Evolutionary conservation across 2,329 filamentous ascomycete genomes (phyloP).

Genomic region (Ampelomyces quisqualis): DNA sequence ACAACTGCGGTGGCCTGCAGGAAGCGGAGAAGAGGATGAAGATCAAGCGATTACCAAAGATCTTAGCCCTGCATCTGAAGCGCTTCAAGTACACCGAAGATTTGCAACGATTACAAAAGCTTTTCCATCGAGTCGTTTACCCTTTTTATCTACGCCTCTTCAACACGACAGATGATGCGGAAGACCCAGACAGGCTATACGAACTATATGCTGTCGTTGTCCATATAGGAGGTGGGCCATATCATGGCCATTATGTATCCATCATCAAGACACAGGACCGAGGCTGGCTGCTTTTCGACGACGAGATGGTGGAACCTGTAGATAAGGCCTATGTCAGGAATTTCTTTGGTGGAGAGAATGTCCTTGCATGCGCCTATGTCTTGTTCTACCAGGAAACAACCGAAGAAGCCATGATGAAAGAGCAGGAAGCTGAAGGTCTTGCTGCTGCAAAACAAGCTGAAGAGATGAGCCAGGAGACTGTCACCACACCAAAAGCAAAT

Average conservation of each 20-base stretch:
- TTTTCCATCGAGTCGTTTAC: constrained; percentile 96
- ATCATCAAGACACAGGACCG: constrained; percentile 97
- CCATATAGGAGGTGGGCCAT: constrained; percentile 93
- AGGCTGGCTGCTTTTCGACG: constrained; percentile 95
- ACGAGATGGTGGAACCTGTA: constrained; percentile 97
- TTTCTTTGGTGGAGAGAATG: constrained; percentile 87
- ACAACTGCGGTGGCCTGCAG: constrained; percentile 92
- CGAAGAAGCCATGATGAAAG: constrained; percentile 66
- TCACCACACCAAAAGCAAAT: constrained; percentile 54
- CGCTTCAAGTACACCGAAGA: constrained; percentile 99
- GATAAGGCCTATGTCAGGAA: constrained; percentile 95
- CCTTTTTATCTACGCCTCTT: constrained; percentile 95
- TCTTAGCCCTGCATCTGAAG: constrained; percentile 90
- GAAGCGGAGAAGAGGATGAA: constrained; percentile 99
- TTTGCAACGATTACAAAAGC: constrained; percentile 86
- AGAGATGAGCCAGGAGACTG: constrained; percentile 58
- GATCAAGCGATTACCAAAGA: constrained; percentile 89
- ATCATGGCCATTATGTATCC: constrained; percentile 96
- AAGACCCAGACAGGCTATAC: constrained; percentile 90
- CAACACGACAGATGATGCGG: constrained; percentile 94
- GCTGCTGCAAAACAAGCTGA: constrained; percentile 40
- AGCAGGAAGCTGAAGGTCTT: constrained; percentile 78
- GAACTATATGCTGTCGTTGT: constrained; percentile 97
- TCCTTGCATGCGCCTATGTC: constrained; percentile 92
- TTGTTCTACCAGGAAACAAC: constrained; percentile 95